A percentile compares a stretch with the other conserved stretches of the same genome.
phyloP scores from a whole-genome alignment of 257 asterid species.

The Nicotiana otophora region DNA sequence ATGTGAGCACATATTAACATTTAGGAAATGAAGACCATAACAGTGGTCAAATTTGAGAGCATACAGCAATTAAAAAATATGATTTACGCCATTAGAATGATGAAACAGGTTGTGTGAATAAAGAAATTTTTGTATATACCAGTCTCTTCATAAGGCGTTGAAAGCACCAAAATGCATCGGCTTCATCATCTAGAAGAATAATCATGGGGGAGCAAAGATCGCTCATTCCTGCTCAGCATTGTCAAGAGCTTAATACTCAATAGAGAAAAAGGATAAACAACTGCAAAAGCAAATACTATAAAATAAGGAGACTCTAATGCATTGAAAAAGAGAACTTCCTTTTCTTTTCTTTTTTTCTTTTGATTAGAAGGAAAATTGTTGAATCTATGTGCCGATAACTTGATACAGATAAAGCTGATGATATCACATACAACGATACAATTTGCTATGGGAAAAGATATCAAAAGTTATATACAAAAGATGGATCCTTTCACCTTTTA shows the following conservation, averaged over 20 bases:
- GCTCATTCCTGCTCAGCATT: slow-evolving; percentile 77
- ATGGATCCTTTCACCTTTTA: background rate
- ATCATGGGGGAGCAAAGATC: slow-evolving; percentile 98
- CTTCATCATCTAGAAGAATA: slow-evolving; percentile 82
- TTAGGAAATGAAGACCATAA: background rate
- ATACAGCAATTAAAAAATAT: background rate
- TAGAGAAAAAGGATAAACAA: background rate
- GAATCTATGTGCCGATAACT: background rate
- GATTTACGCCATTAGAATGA: background rate
- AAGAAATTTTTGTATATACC: slow-evolving; percentile 34
- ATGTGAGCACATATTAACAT: background rate
- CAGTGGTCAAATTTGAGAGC: background rate
- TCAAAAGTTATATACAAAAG: background rate
- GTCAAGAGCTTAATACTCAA: slow-evolving; percentile 10
- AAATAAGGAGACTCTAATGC: background rate
- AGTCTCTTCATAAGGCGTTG: slow-evolving; percentile 81
- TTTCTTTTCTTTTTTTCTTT: background rate
- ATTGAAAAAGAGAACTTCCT: background rate
- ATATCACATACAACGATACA: background rate
- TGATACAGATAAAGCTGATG: background rate
- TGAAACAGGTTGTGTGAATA: background rate
- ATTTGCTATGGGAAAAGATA: background rate
- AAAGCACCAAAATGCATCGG: slow-evolving; percentile 97
- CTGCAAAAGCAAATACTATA: background rate
- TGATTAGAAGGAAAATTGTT: background rate